These are phyloP conservation scores for Camellia sinensis DNA, from an alignment of 148 eudicot species.

Conservation along the genomic window DNA sequence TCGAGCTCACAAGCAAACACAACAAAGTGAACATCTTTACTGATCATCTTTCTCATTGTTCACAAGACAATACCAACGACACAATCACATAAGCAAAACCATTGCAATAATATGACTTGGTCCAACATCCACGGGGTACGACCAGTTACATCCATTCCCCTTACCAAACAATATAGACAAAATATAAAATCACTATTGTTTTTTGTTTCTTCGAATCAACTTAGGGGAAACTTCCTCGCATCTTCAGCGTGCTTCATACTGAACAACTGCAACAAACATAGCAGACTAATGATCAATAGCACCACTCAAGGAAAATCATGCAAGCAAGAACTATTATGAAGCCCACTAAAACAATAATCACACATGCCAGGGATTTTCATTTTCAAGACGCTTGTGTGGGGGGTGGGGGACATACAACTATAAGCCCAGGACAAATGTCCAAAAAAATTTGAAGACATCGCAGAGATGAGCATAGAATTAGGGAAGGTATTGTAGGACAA, in stretches of 20 bases:
- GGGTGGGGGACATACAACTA: too few relatives aligned
- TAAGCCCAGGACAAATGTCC: too few relatives aligned
- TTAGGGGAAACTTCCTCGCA: background rate
- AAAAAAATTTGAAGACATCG: too few relatives aligned
- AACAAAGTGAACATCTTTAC: too few relatives aligned
- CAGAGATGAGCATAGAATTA: too few relatives aligned
- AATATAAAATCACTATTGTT: background rate
- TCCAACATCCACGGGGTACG: background rate
- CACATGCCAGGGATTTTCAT: too few relatives aligned
- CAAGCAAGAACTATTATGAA: background rate
- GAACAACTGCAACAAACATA: slow-evolving; percentile 33
- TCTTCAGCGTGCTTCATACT: slow-evolving; percentile 42
- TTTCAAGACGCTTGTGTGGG: too few relatives aligned
- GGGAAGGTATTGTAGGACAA: too few relatives aligned
- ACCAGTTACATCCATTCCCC: background rate
- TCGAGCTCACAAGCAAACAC: too few relatives aligned
- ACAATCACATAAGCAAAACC: background rate
- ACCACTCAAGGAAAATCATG: background rate
- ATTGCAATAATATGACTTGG: background rate
- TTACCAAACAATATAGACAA: background rate
- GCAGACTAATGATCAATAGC: background rate
- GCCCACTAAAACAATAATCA: too few relatives aligned
- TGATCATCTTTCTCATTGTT: too few relatives aligned
- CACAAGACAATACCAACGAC: too few relatives aligned
- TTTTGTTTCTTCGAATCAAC: background rate